Conservation (phyloP, 768 basidiomycete species). For the Tulasnella sp. region DNA sequence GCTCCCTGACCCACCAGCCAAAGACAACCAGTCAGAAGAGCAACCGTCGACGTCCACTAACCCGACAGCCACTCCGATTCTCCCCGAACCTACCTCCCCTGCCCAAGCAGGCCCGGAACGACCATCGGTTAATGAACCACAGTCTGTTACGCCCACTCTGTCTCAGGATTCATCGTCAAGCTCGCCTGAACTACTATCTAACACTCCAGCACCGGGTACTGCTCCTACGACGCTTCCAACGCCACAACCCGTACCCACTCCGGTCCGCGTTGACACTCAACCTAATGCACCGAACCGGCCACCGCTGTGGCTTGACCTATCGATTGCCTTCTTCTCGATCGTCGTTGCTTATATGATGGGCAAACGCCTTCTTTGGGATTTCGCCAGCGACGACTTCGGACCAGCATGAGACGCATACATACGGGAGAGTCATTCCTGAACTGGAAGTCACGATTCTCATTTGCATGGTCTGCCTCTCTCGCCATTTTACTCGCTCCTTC, state of each 20-base stretch:
- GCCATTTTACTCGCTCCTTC: not conserved
- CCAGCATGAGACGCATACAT: not conserved
- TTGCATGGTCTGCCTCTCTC: not conserved
- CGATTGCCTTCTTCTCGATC: constrained; percentile 25
- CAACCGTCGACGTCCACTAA: not conserved
- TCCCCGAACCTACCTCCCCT: not conserved
- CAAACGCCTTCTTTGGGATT: constrained; percentile 23
- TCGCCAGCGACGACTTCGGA: constrained; percentile 7
- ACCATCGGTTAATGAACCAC: not conserved
- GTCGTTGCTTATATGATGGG: constrained; percentile 12
- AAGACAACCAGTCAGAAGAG: not conserved
- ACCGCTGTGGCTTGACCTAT: constrained; percentile 21
- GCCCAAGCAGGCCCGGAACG: not conserved
- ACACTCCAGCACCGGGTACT: not conserved
- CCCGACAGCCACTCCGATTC: not conserved
- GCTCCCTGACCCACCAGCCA: constrained; percentile 60
- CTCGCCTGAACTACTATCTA: not conserved
- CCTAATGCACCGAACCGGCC: not conserved
- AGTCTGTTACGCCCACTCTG: not conserved
- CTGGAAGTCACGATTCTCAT: not conserved
- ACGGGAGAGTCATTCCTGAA: not conserved
- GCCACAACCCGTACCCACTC: not conserved
- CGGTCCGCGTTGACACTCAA: not conserved
- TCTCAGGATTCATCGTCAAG: not conserved
- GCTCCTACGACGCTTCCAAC: not conserved